These are phyloP conservation scores for Cadophora sp. DNA, from an alignment of 2,329 filamentous ascomycete genomes.

Conservation along the genomic window DNA sequence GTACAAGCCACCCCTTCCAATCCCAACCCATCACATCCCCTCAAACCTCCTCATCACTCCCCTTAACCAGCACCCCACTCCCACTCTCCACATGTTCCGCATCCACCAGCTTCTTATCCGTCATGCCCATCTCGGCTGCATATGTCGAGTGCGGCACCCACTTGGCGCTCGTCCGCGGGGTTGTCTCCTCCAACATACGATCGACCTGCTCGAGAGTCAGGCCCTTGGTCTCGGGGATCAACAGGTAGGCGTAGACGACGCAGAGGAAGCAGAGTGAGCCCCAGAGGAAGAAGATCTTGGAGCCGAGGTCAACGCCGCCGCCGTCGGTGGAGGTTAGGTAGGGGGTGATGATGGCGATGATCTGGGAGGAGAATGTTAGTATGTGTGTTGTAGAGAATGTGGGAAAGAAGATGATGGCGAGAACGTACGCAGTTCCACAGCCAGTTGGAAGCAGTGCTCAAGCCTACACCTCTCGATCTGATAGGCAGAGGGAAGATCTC, in stretches of 20 bases:
- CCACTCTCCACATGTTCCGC: constrained; percentile 21
- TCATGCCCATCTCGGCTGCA: constrained; percentile 35
- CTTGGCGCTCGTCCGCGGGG: constrained; percentile 45
- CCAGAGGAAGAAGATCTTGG: constrained; percentile 65
- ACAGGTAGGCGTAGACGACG: constrained; percentile 61
- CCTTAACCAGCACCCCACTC: constrained; percentile 5
- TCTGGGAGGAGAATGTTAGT: constrained; percentile 6
- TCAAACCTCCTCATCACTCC: constrained; percentile 14
- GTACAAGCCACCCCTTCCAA: neutral
- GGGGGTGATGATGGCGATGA: constrained; percentile 33
- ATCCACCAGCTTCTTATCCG: constrained; percentile 20
- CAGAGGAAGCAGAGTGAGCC: constrained; percentile 61
- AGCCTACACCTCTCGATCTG: constrained; percentile 80
- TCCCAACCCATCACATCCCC: too few species aligned
- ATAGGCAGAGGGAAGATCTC: constrained; percentile 87
- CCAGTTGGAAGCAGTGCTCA: constrained; percentile 90
- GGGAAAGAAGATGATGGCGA: neutral
- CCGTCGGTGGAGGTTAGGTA: constrained; percentile 28
- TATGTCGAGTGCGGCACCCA: constrained; percentile 38
- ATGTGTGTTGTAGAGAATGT: neutral
- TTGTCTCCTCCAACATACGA: constrained; percentile 59
- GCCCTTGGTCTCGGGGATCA: constrained; percentile 75
- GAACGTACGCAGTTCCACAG: constrained; percentile 68
- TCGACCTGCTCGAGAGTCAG: constrained; percentile 76
- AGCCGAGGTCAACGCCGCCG: constrained; percentile 29